These are phyloP conservation scores for Isoetes taiwanensis DNA, from an alignment of 75 land plant genomes.

Conservation along the genomic window DNA sequence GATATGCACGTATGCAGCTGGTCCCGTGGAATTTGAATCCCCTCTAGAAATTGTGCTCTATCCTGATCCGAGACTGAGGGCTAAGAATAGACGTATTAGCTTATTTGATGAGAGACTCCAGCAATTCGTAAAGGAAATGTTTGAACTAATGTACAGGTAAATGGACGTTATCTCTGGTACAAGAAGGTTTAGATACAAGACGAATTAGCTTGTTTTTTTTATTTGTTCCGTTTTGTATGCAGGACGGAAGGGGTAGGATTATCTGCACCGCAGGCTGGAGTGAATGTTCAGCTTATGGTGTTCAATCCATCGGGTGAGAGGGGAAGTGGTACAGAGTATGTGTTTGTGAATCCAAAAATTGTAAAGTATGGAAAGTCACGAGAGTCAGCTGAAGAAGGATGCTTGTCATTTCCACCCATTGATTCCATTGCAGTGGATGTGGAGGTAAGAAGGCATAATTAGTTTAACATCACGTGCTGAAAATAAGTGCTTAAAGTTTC, in stretches of 20 bases:
- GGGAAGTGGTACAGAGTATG: constrained; percentile 82
- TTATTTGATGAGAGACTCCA: constrained; percentile 72
- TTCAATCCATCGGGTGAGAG: constrained; percentile 83
- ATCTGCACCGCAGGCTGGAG: constrained; percentile 94
- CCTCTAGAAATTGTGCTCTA: constrained; percentile 66
- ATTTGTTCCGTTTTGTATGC: constrained; percentile 14
- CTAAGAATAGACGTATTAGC: constrained; percentile 59
- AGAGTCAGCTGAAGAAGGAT: constrained; percentile 61
- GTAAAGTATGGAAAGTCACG: constrained; percentile 45
- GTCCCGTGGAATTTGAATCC: constrained; percentile 48
- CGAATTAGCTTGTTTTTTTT: not conserved
- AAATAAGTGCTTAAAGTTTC: constrained; percentile 9
- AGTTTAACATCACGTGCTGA: not conserved
- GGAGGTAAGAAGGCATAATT: too few relatives aligned
- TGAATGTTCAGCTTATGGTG: constrained; percentile 94
- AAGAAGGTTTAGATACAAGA: not conserved
- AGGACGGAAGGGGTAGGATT: constrained; percentile 98
- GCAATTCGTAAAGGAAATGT: constrained; percentile 76
- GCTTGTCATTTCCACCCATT: constrained; percentile 80
- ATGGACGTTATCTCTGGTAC: constrained; percentile 9
- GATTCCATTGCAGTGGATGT: constrained; percentile 70
- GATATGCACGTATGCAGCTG: constrained; percentile 29
- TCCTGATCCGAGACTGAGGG: constrained; percentile 80
- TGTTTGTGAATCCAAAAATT: constrained; percentile 73
- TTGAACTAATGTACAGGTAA: constrained; percentile 93